These are phyloP conservation scores for Ensete glaucum DNA, from an alignment of 176 grass and related monocot genomes.

Conservation along the genomic window DNA sequence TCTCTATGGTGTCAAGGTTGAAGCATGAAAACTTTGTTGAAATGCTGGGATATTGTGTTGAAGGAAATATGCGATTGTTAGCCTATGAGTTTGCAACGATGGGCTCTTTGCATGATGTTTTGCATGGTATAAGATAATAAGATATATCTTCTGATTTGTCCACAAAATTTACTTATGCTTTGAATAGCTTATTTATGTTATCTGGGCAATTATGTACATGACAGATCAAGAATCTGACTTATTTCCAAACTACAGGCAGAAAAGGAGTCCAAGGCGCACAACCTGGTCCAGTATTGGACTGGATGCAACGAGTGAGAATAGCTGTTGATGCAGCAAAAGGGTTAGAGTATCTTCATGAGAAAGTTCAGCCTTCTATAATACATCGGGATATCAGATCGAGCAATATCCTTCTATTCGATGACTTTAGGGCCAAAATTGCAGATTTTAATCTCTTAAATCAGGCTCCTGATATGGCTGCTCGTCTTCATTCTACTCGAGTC, in stretches of 20 bases:
- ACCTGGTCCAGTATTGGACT: slow-evolving; percentile 62
- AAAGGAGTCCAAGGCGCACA: slow-evolving; percentile 63
- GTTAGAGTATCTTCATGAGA: slow-evolving; percentile 67
- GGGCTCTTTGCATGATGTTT: slow-evolving; percentile 74
- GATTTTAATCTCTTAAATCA: slow-evolving; percentile 71
- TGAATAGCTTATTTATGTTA: not conserved
- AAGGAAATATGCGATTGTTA: slow-evolving; percentile 43
- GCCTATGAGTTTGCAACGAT: slow-evolving; percentile 73
- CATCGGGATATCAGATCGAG: slow-evolving; percentile 73
- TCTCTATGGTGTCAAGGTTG: slow-evolving; percentile 48
- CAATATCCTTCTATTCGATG: slow-evolving; percentile 63
- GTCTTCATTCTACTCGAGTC: slow-evolving; percentile 67
- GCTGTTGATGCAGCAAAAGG: slow-evolving; percentile 68
- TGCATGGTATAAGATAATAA: slow-evolving; percentile 53
- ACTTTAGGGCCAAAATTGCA: slow-evolving; percentile 71
- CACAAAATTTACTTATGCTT: not conserved
- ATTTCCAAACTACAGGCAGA: slow-evolving; percentile 35
- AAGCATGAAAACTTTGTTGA: slow-evolving; percentile 61
- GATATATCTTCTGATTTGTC: not conserved
- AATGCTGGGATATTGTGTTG: slow-evolving; percentile 63
- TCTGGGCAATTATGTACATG: too few species aligned
- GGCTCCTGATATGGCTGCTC: slow-evolving; percentile 71
- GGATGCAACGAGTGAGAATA: slow-evolving; percentile 65
- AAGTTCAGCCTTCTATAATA: slow-evolving; percentile 62
- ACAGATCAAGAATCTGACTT: not conserved